Base-by-base conservation (phyloP, 1,284 basidiomycete species). In the Austroboletus niveus region DNA sequence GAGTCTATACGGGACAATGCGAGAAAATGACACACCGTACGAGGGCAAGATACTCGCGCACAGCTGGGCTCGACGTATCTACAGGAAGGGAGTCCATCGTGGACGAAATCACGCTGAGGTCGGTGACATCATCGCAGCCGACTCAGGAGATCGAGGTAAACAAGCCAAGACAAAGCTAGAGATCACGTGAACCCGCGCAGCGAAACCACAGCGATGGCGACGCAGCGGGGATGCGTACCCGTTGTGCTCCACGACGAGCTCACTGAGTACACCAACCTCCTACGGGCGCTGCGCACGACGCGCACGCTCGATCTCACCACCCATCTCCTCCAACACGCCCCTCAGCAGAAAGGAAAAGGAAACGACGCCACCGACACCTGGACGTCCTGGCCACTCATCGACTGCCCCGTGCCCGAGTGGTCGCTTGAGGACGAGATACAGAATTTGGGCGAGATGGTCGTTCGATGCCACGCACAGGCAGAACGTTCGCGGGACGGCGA, bases 1-100 rank as follows among this genome's bases (percentile, higher is more conserved):
- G 51, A 17, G 36, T 8, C 17, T 12, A 9, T 4, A n/a, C 17
- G 10, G 5, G 4, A 14, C 17, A 3, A 7, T 36, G 14, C 9
- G 4, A n/a, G 17, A 10, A 14, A 8, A 24, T 1, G 9, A 58
- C 66, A 29, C 20, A 75, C 73, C 84, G 68, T 14, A 83, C 71
- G 6, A 86, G 78, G 6, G 78, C 68, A 36, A 86, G 70, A 60
- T 81, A 82, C 4, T 85, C 78, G 27, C 72, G 72, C 11, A 85
- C 74, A 5, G 72, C 75, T 0, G 83, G 80, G 54, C 79, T 72
- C 4, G 69, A 69, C 34, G 72, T 69, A 64, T 85, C 82, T 9
- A 84, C 56, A 2, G 80, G 78, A 1, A 80, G 64, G 0, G 65
- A 50, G 24, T 77, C 76, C 77, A 81, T 79, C 22, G 5, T 24